These are phyloP conservation scores for Pleurotus djamor DNA, from an alignment of 768 basidiomycete species.

Conservation along the genomic window DNA sequence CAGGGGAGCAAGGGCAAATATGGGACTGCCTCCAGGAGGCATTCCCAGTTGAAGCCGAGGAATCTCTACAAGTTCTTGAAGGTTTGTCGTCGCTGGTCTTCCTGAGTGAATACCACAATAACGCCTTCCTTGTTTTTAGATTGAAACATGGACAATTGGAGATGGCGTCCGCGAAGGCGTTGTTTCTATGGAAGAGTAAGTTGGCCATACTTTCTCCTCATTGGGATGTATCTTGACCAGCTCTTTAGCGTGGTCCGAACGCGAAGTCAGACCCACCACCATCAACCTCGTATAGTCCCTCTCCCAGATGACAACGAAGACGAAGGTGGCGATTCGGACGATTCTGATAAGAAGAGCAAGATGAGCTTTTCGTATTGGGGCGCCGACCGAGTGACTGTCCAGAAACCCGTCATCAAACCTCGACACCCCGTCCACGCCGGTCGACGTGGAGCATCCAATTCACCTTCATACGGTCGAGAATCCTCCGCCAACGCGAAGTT, in stretches of 20 bases:
- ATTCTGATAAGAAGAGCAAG: constrained; percentile 87
- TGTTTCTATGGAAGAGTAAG: constrained; percentile 90
- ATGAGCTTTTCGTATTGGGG: constrained; percentile 97
- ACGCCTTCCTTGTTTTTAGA: constrained; percentile 34
- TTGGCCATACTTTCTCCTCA: constrained; percentile 9
- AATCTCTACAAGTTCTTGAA: constrained; percentile 95
- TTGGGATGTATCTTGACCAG: constrained; percentile 5
- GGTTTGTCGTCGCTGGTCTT: constrained; percentile 34
- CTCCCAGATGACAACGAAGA: constrained; percentile 66
- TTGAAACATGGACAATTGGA: constrained; percentile 86
- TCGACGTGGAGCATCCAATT: constrained; percentile 32
- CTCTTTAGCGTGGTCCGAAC: constrained; percentile 64
- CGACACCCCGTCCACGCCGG: constrained; percentile 28
- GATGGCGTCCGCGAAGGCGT: constrained; percentile 75
- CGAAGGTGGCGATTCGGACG: constrained; percentile 66
- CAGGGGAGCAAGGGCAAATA: constrained; percentile 78
- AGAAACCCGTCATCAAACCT: constrained; percentile 68
- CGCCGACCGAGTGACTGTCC: constrained; percentile 86
- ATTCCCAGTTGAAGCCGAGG: constrained; percentile 75
- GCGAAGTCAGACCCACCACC: constrained; percentile 55
- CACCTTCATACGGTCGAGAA: constrained; percentile 66
- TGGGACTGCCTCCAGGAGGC: constrained; percentile 76
- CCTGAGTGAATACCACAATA: neutral
- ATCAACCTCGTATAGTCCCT: constrained; percentile 65
- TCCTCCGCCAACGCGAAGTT: constrained; percentile 94